Base-by-base conservation (phyloP, 2,329 filamentous ascomycete genomes). In the Fusarium sp. region DNA sequence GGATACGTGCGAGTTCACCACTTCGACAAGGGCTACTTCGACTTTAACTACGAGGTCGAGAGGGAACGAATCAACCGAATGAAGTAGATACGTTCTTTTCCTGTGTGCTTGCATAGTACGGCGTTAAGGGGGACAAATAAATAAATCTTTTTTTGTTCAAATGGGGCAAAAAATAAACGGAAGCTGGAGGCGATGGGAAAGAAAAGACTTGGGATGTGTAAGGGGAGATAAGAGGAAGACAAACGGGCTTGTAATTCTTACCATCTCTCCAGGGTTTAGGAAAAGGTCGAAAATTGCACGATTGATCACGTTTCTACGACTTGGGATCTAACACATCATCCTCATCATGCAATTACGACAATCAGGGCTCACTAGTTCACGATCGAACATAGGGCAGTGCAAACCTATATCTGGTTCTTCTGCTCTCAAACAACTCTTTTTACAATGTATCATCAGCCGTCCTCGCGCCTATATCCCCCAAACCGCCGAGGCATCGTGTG, bases 1-100 rank as follows among this genome's bases (percentile, higher is more conserved):
- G 96, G 96, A 78, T 99, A 99, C 84, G 95, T 99, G 72, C 93
- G 96, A 78, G 91, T 98, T 74, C 96, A 99, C 84, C 94, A 97
- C 84, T 99, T 99, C 83, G 96, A 99, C 85, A 97, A 97, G 87
- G 89, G 92, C 69, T 99, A 98, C 87, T 98, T 96, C 82, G 96
- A 99, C 83, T 99, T 99, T 85, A 89, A 92, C 86, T 99, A 97
- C 82, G 96, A 99, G 87, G 96, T 98, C 68, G 96, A 99, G 90
- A 88, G 94, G 82, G 94, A 98, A 85, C 83, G 85, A 70, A 79
- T 82, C 76, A 87, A 87, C 82, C 81, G 79, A 59, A 70, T 79
- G 77, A 75, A 81, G 76, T 80, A 78, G 65, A 75, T 67, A 67
- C 67, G 70, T 74, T 78, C 74, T 76, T 79, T 78, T 77, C 73